Conservation (phyloP, 176 grass and related monocot genomes). For the Oryza rufipogon region DNA sequence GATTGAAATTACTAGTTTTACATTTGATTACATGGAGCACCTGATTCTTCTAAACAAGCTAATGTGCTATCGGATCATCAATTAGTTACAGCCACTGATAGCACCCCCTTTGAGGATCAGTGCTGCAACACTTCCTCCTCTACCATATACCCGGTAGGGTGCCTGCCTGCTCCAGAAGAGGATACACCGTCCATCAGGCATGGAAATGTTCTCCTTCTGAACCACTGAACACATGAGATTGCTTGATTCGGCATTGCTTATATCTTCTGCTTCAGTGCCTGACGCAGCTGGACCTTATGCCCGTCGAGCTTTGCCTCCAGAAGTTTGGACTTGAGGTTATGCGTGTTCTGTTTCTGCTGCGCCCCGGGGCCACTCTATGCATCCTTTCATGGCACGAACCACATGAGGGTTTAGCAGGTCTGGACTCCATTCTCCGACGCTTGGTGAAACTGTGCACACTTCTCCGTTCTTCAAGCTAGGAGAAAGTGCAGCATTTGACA, state of each 20-base stretch:
- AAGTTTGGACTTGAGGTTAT: slow-evolving; percentile 67
- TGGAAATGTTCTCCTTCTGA: slow-evolving; percentile 8
- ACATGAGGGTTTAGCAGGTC: slow-evolving; percentile 58
- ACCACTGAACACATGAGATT: neutral
- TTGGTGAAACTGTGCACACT: slow-evolving; percentile 56
- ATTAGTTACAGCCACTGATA: slow-evolving; percentile 36
- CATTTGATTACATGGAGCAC: slow-evolving; percentile 55
- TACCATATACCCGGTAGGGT: neutral
- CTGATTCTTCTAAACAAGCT: slow-evolving; percentile 25
- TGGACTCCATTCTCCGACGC: slow-evolving; percentile 58
- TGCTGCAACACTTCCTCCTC: slow-evolving; percentile 6
- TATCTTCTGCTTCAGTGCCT: slow-evolving; percentile 73
- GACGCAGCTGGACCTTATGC: slow-evolving; percentile 70
- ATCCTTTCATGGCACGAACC: slow-evolving; percentile 49
- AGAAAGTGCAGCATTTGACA: slow-evolving; percentile 44
- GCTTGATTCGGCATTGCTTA: slow-evolving; percentile 37
- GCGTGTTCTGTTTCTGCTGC: slow-evolving; percentile 61
- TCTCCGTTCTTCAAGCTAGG: slow-evolving; percentile 53
- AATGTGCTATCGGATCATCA: slow-evolving; percentile 35
- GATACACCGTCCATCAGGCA: neutral
- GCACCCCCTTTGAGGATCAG: neutral
- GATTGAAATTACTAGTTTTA: slow-evolving; percentile 37
- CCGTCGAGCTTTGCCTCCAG: slow-evolving; percentile 57
- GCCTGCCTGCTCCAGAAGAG: neutral
- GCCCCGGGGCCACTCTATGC: slow-evolving; percentile 51